phyloP scores from a whole-genome alignment of 2,329 filamentous ascomycete species.

The Botrytis tulipae region DNA sequence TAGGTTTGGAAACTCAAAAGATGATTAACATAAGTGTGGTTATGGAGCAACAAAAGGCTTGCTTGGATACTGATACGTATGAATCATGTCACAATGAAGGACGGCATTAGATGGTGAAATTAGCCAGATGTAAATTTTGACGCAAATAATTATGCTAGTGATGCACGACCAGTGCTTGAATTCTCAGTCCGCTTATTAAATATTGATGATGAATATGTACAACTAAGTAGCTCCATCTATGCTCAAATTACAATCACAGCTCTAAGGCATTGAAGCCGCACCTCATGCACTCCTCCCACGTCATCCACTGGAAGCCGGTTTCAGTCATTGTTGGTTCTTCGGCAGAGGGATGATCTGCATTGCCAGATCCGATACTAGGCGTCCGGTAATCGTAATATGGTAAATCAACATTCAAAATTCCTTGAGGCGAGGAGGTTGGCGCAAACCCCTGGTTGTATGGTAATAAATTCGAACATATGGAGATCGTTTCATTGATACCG shows the following conservation, averaged over 20 bases:
- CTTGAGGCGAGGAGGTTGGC: background rate
- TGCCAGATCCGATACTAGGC: background rate
- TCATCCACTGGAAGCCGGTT: too few species aligned
- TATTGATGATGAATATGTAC: background rate
- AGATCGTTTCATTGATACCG: background rate
- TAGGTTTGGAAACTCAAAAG: background rate
- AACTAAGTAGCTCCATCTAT: background rate
- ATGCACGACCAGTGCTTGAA: background rate
- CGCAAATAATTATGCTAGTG: background rate
- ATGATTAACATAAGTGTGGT: background rate
- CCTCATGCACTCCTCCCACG: background rate
- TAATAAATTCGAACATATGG: background rate
- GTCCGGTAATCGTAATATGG: background rate
- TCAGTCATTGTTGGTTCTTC: too few species aligned
- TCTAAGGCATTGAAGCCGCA: accelerated
- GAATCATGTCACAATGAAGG: background rate
- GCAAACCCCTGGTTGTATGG: background rate
- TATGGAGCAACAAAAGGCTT: background rate
- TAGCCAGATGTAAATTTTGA: background rate
- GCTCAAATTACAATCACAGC: background rate
- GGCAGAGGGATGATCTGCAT: background rate
- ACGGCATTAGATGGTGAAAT: background rate
- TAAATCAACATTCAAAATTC: accelerated
- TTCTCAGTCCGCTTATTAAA: accelerated
- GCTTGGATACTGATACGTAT: background rate